phyloP scores from a whole-genome alignment of 768 basidiomycete genomes.

The Crepidotus variabilis region DNA sequence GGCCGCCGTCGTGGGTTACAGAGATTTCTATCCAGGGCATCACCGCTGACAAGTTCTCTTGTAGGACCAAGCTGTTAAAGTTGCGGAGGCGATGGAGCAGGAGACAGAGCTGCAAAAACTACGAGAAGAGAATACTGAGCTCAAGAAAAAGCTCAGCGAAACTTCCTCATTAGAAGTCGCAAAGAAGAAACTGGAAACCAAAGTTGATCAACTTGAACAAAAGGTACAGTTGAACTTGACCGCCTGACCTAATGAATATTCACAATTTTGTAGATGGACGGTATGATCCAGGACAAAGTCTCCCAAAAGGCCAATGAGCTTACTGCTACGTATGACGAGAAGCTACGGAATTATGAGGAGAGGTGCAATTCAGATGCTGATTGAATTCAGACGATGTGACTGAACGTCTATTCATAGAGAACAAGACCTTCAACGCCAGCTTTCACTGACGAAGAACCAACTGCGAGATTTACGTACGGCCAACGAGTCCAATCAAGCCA shows the following conservation, averaged over 20 bases:
- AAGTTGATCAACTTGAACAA: conserved; percentile 75
- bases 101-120: conserved; percentile 71
- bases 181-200: conserved; percentile 72
- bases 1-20: conserved; percentile 69
- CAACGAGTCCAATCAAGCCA: conserved; percentile 91
- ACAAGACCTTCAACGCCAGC: conserved; percentile 89
- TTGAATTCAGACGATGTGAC: background rate
- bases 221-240: conserved; percentile 48
- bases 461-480: conserved; percentile 86
- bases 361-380: conserved; percentile 45
- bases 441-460: conserved; percentile 84
- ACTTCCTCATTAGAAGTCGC: conserved; percentile 57
- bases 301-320: conserved; percentile 93
- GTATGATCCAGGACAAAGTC: conserved; percentile 85
- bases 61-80: conserved; percentile 92
- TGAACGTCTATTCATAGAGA: conserved; percentile 49
- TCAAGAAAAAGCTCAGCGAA: conserved; percentile 70
- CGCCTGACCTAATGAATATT: conserved; percentile 4
- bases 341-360: conserved; percentile 93
- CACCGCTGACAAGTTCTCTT: background rate
- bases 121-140: conserved; percentile 78
- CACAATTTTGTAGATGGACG: conserved; percentile 75
- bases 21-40: background rate
- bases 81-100: conserved; percentile 73
- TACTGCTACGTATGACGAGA: conserved; percentile 95